Conservation (phyloP, 208 protist genomes). For the Leishmania major region DNA sequence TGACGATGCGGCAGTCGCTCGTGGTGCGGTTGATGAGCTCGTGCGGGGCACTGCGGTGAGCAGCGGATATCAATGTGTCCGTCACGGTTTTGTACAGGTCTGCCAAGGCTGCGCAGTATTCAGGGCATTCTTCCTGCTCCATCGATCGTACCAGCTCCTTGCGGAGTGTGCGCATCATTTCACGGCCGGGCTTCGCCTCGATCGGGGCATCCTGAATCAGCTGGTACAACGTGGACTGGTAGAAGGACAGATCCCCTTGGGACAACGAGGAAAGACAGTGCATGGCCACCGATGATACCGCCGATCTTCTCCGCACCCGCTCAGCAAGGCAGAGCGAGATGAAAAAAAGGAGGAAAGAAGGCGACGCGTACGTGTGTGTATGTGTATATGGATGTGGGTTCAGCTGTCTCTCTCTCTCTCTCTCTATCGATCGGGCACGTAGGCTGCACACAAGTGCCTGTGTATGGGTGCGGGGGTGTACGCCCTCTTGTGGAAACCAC, state of each 20-base stretch:
- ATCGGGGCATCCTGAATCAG: slow-evolving; percentile 75
- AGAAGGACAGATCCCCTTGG: slow-evolving; percentile 70
- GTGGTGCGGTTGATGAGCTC: slow-evolving; percentile 79
- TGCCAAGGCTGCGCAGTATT: slow-evolving; percentile 67
- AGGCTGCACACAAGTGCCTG: background rate
- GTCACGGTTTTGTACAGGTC: slow-evolving; percentile 87
- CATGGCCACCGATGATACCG: slow-evolving; percentile 16
- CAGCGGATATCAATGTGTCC: slow-evolving; percentile 82
- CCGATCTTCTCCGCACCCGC: background rate
- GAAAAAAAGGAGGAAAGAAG: background rate
- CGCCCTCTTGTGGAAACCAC: background rate
- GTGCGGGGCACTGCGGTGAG: slow-evolving; percentile 78
- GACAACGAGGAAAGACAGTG: slow-evolving; percentile 30
- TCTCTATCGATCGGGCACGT: background rate
- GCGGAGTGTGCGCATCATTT: slow-evolving; percentile 77
- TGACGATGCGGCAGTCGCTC: slow-evolving; percentile 69
- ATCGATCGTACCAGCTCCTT: slow-evolving; percentile 77
- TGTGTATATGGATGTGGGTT: background rate
- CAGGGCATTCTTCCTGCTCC: slow-evolving; percentile 54
- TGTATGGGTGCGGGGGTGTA: background rate
- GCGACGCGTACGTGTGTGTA: background rate
- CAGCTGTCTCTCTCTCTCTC: background rate
- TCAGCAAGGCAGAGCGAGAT: background rate
- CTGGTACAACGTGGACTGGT: slow-evolving; percentile 77
- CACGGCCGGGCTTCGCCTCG: slow-evolving; percentile 55